Conservation (phyloP, 176 grass and related monocot genomes). For the Oryza meridionalis region DNA sequence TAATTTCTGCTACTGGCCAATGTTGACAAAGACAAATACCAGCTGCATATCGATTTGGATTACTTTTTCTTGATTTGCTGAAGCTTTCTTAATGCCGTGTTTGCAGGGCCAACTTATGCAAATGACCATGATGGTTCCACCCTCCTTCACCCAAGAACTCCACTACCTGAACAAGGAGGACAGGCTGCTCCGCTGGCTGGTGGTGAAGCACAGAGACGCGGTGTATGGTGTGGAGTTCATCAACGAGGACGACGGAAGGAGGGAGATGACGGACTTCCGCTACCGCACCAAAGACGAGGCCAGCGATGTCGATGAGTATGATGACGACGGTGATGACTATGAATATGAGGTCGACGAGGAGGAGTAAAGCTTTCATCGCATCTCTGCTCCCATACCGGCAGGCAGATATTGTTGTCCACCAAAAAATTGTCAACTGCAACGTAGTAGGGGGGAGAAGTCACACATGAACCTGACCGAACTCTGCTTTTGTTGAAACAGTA, state of each 20-base stretch:
- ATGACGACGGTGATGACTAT: not conserved
- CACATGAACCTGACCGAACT: not conserved
- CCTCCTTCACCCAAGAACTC: conserved; percentile 77
- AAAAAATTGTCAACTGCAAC: too few species aligned
- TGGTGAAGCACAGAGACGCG: conserved; percentile 84
- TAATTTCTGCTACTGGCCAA: not conserved
- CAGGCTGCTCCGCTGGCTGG: conserved; percentile 76
- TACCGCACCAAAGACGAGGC: not conserved
- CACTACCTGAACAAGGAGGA: conserved; percentile 98
- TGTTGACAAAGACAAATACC: not conserved
- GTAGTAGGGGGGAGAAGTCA: conserved; percentile 28
- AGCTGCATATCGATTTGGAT: not conserved
- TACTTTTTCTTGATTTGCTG: conserved; percentile 1
- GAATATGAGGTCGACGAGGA: conserved; percentile 37
- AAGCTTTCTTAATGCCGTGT: not conserved
- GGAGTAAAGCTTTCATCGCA: conserved; percentile 3
- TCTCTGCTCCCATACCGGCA: not conserved
- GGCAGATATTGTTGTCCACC: too few species aligned
- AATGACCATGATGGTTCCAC: conserved; percentile 93
- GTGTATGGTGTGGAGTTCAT: conserved; percentile 80
- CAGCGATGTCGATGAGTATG: conserved; percentile 34
- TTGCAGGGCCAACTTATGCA: conserved; percentile 93
- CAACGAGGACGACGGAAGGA: conserved; percentile 58
- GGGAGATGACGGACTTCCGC: conserved; percentile 50
- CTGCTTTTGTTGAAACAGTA: not conserved